Evolutionary conservation across 2,329 filamentous ascomycete genomes (phyloP).

Genomic region (Xylaria polymorpha): DNA sequence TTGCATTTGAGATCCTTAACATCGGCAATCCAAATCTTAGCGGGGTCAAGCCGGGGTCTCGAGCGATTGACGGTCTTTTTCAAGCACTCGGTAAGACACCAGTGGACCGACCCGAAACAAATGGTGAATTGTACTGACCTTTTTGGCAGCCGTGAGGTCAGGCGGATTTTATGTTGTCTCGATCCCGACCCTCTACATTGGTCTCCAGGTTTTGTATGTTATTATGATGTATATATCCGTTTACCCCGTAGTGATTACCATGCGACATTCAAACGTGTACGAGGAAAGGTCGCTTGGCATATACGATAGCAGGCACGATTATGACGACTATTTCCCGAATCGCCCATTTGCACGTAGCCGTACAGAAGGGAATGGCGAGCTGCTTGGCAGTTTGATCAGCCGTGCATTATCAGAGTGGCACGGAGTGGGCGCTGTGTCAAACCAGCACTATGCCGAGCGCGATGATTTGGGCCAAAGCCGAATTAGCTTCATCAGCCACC

Average conservation of each 20-base stretch:
- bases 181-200: conserved; percentile 64
- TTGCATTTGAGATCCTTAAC: conserved; percentile 73
- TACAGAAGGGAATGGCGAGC: conserved; percentile 31
- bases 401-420: conserved; percentile 45
- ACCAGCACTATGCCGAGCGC: conserved; percentile 16
- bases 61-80: conserved; percentile 73
- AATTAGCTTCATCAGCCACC: conserved; percentile 63
- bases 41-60: conserved; percentile 62
- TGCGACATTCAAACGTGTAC: conserved; percentile 71
- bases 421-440: conserved; percentile 45
- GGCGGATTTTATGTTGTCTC: conserved; percentile 74
- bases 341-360: conserved; percentile 38
- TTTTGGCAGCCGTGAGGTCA: conserved; percentile 65
- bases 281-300: conserved; percentile 68
- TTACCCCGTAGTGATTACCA: conserved; percentile 62
- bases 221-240: conserved; percentile 64
- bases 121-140: conserved; percentile 26
- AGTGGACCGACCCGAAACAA: background rate
- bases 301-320: conserved; percentile 48
- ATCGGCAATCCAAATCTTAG: conserved; percentile 69
- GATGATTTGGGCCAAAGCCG: conserved; percentile 51
- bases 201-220: conserved; percentile 60
- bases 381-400: conserved; percentile 41
- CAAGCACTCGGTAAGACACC: conserved; percentile 63
- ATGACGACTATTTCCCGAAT: conserved; percentile 36